Evolutionary conservation across 257 asterid genomes (phyloP), one percentile per base, ranked within the genome.

Genomic region (Capsicum rhomboideum): DNA sequence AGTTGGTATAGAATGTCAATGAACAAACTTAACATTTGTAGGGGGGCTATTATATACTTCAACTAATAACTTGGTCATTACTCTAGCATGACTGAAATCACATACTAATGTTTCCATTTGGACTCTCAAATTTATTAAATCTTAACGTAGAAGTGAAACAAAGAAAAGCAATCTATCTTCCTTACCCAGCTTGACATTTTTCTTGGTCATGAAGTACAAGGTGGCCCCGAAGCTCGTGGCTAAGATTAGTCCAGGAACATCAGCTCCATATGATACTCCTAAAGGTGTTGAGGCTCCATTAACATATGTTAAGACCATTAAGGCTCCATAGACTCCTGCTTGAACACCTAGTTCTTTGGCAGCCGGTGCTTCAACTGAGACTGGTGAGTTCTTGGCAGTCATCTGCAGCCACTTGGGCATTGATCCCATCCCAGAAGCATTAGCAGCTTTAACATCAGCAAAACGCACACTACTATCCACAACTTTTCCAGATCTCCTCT

Each of bases 161-260:
- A 64, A 81, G 77, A 61, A 21, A 81, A 64, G 28, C 55, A 66
- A 49, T 7, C 21, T 82, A 49, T 75, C 42, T 46, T 83, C 75
- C 93, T 93, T 91, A 97, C 98, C 99, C 86, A 95, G 85, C 85
- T 92, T 95, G 84, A 97, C 91, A 26, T 92, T 97, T 88, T 90
- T 97, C 95, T 94, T 97, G 83, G 99, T 95, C 93, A 97, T 93
- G 92, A 97, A 94, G 91, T 94, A 97, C 80, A 95, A 91, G 86
- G 98, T 92, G 78, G 99, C 97, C 86, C 99, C 98, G 71, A 97
- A 95, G 87, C 99, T 91, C 66, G 97, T 90, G 77, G 99, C 99
- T 74, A 97, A 90, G 83, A 97, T 84, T 86, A 97, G 91, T 53
- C 99, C 99, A 34, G 99, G 98, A 53, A 97, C 97, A 89, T 94